These are phyloP conservation scores for Penicillium subrubescens DNA, from an alignment of 495 filamentous ascomycete genomes.

Conservation along the genomic window DNA sequence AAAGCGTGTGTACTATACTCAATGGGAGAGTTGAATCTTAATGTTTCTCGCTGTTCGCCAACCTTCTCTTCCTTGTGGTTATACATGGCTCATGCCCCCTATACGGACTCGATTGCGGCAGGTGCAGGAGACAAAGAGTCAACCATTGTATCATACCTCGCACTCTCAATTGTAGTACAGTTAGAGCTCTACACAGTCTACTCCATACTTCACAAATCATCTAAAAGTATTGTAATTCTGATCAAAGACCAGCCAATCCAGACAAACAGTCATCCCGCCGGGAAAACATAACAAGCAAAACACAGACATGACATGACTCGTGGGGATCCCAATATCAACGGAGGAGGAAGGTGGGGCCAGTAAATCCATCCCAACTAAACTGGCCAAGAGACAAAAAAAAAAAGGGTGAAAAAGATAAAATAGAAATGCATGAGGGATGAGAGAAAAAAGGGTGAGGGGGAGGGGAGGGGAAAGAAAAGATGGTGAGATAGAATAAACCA, in stretches of 20 bases:
- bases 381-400: slow-evolving; percentile 22
- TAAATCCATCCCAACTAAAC: slow-evolving; percentile 29
- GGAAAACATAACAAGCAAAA: slow-evolving; percentile 24
- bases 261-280: slow-evolving; percentile 22
- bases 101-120: too few species aligned
- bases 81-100: too few species aligned
- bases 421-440: slow-evolving; percentile 24
- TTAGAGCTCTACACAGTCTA: neutral
- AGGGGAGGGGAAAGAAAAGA: neutral
- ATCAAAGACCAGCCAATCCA: slow-evolving; percentile 16
- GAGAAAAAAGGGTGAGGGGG: neutral
- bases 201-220: neutral
- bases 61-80: too few species aligned
- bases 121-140: too few species aligned
- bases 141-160: too few species aligned
- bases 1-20: neutral
- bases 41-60: too few species aligned
- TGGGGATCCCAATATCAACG: slow-evolving; percentile 36
- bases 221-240: slow-evolving; percentile 30
- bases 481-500: neutral
- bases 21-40: neutral
- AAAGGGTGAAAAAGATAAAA: slow-evolving; percentile 9
- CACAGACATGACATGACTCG: slow-evolving; percentile 42
- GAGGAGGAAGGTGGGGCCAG: slow-evolving; percentile 17
- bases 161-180: neutral